A percentile compares a stretch with the other conserved stretches of the same genome.
Evolutionary conservation across 2,329 filamentous ascomycete species (phyloP).

Genomic region (Curvularia sp.): DNA sequence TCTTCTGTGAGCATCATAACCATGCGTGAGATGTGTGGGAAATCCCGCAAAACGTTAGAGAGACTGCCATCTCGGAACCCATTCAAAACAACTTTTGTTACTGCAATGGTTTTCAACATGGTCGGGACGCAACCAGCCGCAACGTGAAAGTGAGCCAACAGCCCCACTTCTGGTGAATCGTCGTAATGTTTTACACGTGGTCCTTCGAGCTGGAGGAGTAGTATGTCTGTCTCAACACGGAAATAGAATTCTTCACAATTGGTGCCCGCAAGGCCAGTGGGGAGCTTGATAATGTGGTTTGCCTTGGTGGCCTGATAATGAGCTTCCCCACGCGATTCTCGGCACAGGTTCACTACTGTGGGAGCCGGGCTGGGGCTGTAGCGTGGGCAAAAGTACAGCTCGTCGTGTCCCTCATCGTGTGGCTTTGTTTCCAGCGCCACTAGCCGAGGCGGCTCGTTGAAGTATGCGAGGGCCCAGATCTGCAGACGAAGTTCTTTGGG

Average conservation of each 20-base stretch:
- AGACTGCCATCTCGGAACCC: constrained; percentile 28
- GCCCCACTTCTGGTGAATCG: constrained; percentile 27
- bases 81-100: constrained; percentile 25
- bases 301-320: constrained; percentile 26
- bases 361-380: constrained; percentile 29
- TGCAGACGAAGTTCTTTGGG: constrained; percentile 36
- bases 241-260: constrained; percentile 25
- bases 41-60: constrained; percentile 28
- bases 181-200: constrained; percentile 25
- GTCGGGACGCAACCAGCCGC: constrained; percentile 19
- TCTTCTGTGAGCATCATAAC: constrained; percentile 28
- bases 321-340: constrained; percentile 30
- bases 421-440: constrained; percentile 26
- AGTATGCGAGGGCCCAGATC: constrained; percentile 31
- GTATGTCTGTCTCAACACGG: constrained; percentile 28
- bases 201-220: constrained; percentile 25
- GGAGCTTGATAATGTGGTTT: constrained; percentile 21
- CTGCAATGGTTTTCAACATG: constrained; percentile 19
- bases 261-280: constrained; percentile 1
- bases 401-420: constrained; percentile 28
- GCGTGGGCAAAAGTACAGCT: constrained; percentile 31
- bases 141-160: constrained; percentile 29
- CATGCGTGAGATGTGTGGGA: constrained; percentile 26
- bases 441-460: constrained; percentile 27
- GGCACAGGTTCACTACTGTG: constrained; percentile 26